Evolutionary conservation across 352 stramenopile species (phyloP).

Genomic region (Globisporangium polare): DNA sequence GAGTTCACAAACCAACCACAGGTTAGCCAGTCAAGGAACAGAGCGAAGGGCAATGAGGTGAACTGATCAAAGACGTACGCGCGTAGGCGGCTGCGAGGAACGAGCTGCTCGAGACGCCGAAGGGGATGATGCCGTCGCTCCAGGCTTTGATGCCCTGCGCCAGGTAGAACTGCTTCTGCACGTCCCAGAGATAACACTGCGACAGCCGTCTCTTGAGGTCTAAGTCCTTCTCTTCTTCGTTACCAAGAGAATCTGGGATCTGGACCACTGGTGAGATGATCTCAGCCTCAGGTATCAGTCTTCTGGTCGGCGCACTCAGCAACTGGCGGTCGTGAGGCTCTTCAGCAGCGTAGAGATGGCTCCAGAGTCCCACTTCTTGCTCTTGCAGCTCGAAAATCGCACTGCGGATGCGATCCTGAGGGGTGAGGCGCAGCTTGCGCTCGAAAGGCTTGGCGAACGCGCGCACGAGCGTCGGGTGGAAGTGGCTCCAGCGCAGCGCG

Average conservation of each 20-base stretch:
- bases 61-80: conserved; percentile 20
- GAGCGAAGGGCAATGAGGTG: neutral
- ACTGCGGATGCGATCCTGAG: conserved; percentile 31
- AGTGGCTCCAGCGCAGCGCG: conserved; percentile 68
- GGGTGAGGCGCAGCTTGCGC: conserved; percentile 46
- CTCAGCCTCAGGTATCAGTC: neutral
- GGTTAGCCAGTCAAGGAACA: neutral
- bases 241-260: neutral
- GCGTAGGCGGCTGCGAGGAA: conserved; percentile 70
- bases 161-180: conserved; percentile 80
- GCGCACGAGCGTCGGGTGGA: conserved; percentile 41
- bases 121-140: conserved; percentile 69
- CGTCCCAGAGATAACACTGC: conserved; percentile 58
- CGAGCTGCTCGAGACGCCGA: conserved; percentile 75
- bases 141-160: conserved; percentile 69
- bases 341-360: conserved; percentile 11
- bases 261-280: neutral
- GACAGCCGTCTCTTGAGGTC: conserved; percentile 27
- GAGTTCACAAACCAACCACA: neutral
- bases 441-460: conserved; percentile 37
- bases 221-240: neutral
- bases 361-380: conserved; percentile 30
- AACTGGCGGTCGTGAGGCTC: neutral
- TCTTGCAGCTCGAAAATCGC: conserved; percentile 32
- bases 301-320: neutral